These are phyloP conservation scores for Pelargonium myrrhifolium DNA, from an alignment of 441 rosid genomes.

Conservation along the genomic window DNA sequence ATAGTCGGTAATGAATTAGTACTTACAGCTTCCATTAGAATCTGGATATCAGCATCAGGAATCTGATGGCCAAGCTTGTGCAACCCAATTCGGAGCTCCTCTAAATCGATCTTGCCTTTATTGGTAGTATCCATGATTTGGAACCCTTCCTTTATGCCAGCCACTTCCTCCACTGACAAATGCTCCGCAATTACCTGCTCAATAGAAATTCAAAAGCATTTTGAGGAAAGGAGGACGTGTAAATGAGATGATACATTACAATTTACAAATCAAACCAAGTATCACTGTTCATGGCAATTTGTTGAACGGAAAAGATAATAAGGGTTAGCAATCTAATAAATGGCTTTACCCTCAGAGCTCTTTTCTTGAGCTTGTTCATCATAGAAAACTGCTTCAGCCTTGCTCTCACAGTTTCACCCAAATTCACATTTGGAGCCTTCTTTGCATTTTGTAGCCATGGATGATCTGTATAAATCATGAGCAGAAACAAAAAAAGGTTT, in stretches of 20 bases:
- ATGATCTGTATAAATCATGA: slow-evolving; percentile 41
- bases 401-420: slow-evolving; percentile 71
- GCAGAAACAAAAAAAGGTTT: slow-evolving; percentile 10
- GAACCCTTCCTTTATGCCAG: slow-evolving; percentile 64
- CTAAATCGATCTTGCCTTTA: slow-evolving; percentile 60
- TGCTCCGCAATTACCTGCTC: slow-evolving; percentile 64
- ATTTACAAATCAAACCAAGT: too few species aligned
- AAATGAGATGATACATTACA: too few species aligned
- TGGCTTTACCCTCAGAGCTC: slow-evolving; percentile 62
- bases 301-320: not conserved
- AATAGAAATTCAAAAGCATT: slow-evolving; percentile 13
- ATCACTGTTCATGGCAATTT: too few species aligned
- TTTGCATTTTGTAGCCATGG: slow-evolving; percentile 70
- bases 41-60: slow-evolving; percentile 60
- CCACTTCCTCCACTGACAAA: slow-evolving; percentile 64
- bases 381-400: slow-evolving; percentile 71
- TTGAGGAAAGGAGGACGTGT: not conserved
- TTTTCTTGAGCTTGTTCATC: slow-evolving; percentile 77
- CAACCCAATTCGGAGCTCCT: slow-evolving; percentile 53
- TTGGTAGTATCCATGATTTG: slow-evolving; percentile 51
- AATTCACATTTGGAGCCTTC: slow-evolving; percentile 64
- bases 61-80: slow-evolving; percentile 54
- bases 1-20: not conserved
- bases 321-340: not conserved
- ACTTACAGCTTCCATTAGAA: slow-evolving; percentile 70